phyloP scores from a whole-genome alignment of 2,329 filamentous ascomycete genomes.

The Xylariomycetidae sp. region DNA sequence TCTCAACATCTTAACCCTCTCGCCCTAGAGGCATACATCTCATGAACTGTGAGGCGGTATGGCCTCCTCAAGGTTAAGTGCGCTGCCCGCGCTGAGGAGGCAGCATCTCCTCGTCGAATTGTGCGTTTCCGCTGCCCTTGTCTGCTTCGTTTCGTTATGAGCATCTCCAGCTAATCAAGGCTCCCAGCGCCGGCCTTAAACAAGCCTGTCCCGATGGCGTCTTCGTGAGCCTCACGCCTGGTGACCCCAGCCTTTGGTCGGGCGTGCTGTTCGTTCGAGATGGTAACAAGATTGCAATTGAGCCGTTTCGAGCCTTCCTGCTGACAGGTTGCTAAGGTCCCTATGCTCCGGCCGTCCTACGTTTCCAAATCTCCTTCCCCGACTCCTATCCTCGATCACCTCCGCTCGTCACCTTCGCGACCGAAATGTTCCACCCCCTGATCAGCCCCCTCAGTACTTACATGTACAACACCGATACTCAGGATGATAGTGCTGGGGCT shows the following conservation, averaged over 20 bases:
- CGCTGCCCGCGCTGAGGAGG: constrained; percentile 54
- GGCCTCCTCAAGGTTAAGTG: constrained; percentile 37
- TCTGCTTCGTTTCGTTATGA: constrained; percentile 1
- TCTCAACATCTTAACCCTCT: no score
- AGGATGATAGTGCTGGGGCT: constrained; percentile 71
- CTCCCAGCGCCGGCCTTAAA: constrained; percentile 68
- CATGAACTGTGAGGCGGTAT: constrained; percentile 26
- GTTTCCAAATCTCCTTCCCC: constrained; percentile 86
- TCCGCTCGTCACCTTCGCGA: constrained; percentile 80
- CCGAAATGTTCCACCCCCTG: constrained; percentile 91
- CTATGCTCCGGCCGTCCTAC: constrained; percentile 79
- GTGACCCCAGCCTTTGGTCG: constrained; percentile 76
- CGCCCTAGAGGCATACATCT: no score
- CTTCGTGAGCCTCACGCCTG: constrained; percentile 77
- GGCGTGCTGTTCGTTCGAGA: constrained; percentile 88
- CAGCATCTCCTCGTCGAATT: constrained; percentile 79
- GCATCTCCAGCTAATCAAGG: constrained; percentile 17
- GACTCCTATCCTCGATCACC: constrained; percentile 71
- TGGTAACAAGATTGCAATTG: no score
- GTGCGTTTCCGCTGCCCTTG: constrained; percentile 41
- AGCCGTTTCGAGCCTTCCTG: constrained; percentile 10
- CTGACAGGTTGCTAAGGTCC: constrained; percentile 55
- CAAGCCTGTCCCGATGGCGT: constrained; percentile 79
- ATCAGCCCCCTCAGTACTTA: constrained; percentile 92
- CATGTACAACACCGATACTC: constrained; percentile 77